These are phyloP conservation scores for Citrus reticulata DNA, from an alignment of 345 rosid species.

Conservation along the genomic window DNA sequence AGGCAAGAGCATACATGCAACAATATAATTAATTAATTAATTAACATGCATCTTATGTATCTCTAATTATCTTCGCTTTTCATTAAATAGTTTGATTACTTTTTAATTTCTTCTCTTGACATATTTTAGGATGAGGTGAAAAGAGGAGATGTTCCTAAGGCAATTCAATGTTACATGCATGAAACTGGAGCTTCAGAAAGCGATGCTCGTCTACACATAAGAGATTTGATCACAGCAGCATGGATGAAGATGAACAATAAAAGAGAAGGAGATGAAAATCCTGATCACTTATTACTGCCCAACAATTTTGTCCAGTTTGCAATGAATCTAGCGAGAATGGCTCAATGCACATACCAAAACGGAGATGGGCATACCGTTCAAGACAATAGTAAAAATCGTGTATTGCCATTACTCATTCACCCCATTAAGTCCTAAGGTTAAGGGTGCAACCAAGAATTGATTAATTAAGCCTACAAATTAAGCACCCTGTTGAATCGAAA, in stretches of 20 bases:
- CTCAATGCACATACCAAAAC: not conserved
- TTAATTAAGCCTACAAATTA: too few relatives aligned
- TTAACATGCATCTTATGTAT: too few relatives aligned
- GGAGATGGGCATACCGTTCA: not conserved
- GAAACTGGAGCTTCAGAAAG: not conserved
- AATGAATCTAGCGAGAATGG: not conserved
- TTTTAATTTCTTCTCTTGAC: not conserved
- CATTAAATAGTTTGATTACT: too few relatives aligned
- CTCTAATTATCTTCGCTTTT: too few relatives aligned
- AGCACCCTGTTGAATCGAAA: too few relatives aligned
- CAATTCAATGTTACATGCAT: not conserved
- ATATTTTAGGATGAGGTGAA: not conserved
- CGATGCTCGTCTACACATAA: not conserved
- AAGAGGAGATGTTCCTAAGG: not conserved
- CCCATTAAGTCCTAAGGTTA: not conserved
- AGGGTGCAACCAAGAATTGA: too few relatives aligned
- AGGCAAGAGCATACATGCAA: too few relatives aligned
- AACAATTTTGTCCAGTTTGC: not conserved
- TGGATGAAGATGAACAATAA: not conserved
- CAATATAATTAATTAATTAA: too few relatives aligned
- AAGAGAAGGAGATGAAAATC: not conserved
- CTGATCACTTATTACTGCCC: not conserved
- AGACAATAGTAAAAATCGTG: not conserved
- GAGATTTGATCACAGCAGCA: not conserved
- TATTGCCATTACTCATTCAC: not conserved